Evolutionary conservation across 768 basidiomycete species (phyloP), one percentile per base, ranked within the genome.

Genomic region (Pisolithus albus): DNA sequence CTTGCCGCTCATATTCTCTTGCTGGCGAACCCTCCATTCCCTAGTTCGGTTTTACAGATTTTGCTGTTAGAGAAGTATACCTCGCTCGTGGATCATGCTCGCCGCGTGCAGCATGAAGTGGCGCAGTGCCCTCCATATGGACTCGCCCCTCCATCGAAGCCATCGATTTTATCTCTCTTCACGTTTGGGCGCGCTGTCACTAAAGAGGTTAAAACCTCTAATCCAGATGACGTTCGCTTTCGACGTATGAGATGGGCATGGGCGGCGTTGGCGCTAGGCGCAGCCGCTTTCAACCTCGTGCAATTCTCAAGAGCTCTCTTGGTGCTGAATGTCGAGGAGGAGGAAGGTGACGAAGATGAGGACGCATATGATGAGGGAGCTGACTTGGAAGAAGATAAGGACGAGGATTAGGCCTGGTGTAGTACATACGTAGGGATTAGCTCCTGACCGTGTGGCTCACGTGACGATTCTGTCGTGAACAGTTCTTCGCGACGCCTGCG

Each of bases 1-100:
- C 67, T 90, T 18, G 84, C 88, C 16, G 78, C 87, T 6, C 84
- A 88, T 55, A 70, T 84, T 24, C 73, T 88, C 30, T 70, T 88
- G 30, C 67, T 90, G 4, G 54, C 74, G 4, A 66, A 76, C 42
- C 77, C 83, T 5, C 76, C 80, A 36, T 83, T 82, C 51, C 82
- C 85, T 1, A 81, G 88, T 56, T 67, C 79, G 3, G 62, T 81
- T 15, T 55, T 91, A 7, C 73, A 77, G 59, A 70, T 73, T 54
- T 73, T 86, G 3, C 62, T 89, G 8, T 60, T 59, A 2, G 76
- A 78, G 6, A 75, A 77, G 4, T 88, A 82, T 61, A 77, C 84
- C 0, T 61, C 69, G 8, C 72, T 91, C 39, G 67, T 77, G 11
- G 64, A 75, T 7, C 86, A 88, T 57, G 81, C 86, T 5, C 71